Base-by-base conservation (phyloP, 768 basidiomycete genomes). In the Coprinopsis marcescibilis region DNA sequence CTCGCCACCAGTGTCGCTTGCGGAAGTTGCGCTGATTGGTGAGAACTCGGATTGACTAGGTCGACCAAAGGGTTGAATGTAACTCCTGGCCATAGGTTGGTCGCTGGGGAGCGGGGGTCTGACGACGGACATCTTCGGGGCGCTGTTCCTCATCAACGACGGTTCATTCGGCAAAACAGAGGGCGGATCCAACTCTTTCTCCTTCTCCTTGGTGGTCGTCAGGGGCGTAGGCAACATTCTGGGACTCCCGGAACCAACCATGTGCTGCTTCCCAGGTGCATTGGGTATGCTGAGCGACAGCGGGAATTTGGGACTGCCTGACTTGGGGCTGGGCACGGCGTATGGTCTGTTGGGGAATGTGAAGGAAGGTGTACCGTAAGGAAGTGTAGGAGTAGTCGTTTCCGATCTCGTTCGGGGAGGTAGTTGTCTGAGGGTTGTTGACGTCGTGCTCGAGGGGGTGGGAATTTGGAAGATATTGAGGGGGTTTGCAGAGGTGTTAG, bases 201-300 rank as follows among this genome's bases (percentile, higher is more conserved):
- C 26, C 41, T 29, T 43, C 26, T 43, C 41, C 26, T 43, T 43
- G 7, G 41, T 43, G 5, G 41, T 27, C 7, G 41, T 43, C 41
- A 43, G 19, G 4, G 41, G 41, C 4, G 41, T 43, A n/a, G 41
- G 41, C 13, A 43, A 17, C 41, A 43, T 43, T 4, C 41, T 7
- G 4, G 41, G 41, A 19, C 41, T 43, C 4, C 10, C 26, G 13
- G 13, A 12, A n/a, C 27, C 26, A 6, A 12, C 19, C 8, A 21
- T 19, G 4, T 4, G 5, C n/a, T n/a, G n/a, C n/a, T 17, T 43
- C 19, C 10, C 41, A 30, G 27, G 26, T 12, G 21, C 14, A 19
- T 43, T 27, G 7, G 41, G 41, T 7, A 43, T 43, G 26, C 41
- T 43, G 26, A 43, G 41, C 4, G 41, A 43, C 19, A 43, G 19